Evolutionary conservation across 768 basidiomycete genomes (phyloP).

Genomic region (Mycena metata): DNA sequence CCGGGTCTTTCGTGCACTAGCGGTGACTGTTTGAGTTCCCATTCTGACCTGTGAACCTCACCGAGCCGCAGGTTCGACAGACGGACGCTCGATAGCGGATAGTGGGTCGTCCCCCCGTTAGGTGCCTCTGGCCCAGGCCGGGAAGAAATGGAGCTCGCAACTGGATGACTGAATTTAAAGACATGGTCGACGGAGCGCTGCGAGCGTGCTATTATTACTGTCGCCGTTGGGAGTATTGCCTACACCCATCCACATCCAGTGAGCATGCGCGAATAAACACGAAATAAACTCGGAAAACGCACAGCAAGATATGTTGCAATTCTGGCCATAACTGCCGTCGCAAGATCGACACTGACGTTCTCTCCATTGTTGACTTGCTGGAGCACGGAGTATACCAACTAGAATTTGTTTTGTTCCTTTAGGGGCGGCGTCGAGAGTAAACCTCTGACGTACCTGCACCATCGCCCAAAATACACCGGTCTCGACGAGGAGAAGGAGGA

Average conservation of each 20-base stretch:
- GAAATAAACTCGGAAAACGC: not conserved
- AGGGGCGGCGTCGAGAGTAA: too few relatives aligned
- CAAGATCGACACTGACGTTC: slow-evolving; percentile 15
- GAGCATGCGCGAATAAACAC: not conserved
- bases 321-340: slow-evolving; percentile 22
- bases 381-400: not conserved
- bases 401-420: too few relatives aligned
- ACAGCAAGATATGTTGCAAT: slow-evolving; percentile 23
- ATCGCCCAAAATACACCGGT: slow-evolving; percentile 29
- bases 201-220: slow-evolving; percentile 28
- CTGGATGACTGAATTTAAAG: not conserved
- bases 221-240: slow-evolving; percentile 36
- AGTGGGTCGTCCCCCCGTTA: too few relatives aligned
- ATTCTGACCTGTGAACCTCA: too few relatives aligned
- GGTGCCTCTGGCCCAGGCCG: too few relatives aligned
- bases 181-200: slow-evolving; percentile 3
- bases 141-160: too few relatives aligned
- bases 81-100: too few relatives aligned
- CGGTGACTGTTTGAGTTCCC: too few relatives aligned
- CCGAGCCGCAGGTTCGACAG: too few relatives aligned
- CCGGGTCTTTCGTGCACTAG: too few relatives aligned
- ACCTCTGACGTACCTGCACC: slow-evolving; percentile 20
- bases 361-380: slow-evolving; percentile 1
- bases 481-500: slow-evolving; percentile 29
- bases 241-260: not conserved